Percentiles rank a stretch among this genome's conserved stretches.
Conservation (phyloP, 2,329 filamentous ascomycete genomes). For the Alternaria sp. region DNA sequence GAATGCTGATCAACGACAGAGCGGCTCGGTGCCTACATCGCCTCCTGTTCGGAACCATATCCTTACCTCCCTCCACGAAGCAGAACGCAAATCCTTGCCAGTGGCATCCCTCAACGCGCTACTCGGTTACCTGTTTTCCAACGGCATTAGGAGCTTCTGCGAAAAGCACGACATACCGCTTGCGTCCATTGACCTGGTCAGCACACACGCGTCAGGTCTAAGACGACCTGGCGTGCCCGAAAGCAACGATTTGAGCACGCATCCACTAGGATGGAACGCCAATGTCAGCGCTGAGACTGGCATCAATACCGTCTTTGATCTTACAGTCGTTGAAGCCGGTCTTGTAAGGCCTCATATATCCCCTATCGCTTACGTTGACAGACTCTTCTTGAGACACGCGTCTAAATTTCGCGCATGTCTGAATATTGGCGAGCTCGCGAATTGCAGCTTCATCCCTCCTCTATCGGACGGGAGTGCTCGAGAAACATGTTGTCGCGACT, state of each 20-base stretch:
- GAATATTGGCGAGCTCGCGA: constrained; percentile 69
- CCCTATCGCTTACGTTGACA: constrained; percentile 67
- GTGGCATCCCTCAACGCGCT: constrained; percentile 66
- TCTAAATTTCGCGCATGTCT: constrained; percentile 67
- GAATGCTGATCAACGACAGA: constrained; percentile 45
- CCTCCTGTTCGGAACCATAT: constrained; percentile 64
- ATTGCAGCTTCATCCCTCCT: constrained; percentile 68
- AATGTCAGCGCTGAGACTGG: constrained; percentile 65
- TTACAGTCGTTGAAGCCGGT: constrained; percentile 65
- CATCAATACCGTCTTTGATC: constrained; percentile 68
- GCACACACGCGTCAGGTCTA: constrained; percentile 65
- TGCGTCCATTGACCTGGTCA: constrained; percentile 62
- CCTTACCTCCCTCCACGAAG: constrained; percentile 65
- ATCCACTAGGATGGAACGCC: constrained; percentile 64
- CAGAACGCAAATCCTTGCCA: constrained; percentile 62
- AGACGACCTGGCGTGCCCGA: constrained; percentile 5
- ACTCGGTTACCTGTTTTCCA: constrained; percentile 66
- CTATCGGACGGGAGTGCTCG: constrained; percentile 52
- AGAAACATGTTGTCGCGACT: constrained; percentile 62
- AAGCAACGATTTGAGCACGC: constrained; percentile 47
- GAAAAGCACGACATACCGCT: constrained; percentile 55
- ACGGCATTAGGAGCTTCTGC: constrained; percentile 62
- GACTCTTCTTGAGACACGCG: constrained; percentile 64
- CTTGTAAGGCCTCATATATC: constrained; percentile 65
- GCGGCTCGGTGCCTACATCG: constrained; percentile 65